These are phyloP conservation scores for Salvia hispanica DNA, from an alignment of 257 asterid genomes.

Conservation along the genomic window DNA sequence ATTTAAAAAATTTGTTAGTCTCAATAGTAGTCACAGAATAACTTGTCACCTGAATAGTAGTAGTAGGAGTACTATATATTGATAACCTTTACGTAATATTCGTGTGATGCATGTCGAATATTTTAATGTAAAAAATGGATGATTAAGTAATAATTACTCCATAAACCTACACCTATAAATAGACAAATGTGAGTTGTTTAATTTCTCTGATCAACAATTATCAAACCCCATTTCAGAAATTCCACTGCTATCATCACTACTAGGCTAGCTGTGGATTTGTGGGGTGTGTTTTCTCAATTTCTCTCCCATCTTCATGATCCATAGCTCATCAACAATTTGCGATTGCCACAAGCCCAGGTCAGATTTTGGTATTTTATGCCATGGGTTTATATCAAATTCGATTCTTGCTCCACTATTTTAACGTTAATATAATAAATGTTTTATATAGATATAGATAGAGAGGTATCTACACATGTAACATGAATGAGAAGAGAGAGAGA, in stretches of 20 bases:
- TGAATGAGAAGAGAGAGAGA: slow-evolving; percentile 10
- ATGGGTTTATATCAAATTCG: slow-evolving; percentile 47
- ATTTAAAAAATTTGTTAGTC: background rate
- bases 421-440: slow-evolving; percentile 15
- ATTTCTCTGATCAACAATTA: slow-evolving; percentile 28
- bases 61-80: slow-evolving; percentile 3
- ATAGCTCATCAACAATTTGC: slow-evolving; percentile 34
- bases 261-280: slow-evolving; percentile 34
- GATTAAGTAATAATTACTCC: background rate
- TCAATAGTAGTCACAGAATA: slow-evolving; percentile 8
- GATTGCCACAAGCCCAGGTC: slow-evolving; percentile 67
- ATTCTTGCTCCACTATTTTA: slow-evolving; percentile 33
- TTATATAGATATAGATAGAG: background rate
- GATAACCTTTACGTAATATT: slow-evolving; percentile 2
- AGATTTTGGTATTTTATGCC: slow-evolving; percentile 49
- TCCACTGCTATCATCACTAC: slow-evolving; percentile 38
- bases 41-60: slow-evolving; percentile 6
- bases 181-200: background rate
- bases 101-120: slow-evolving; percentile 29
- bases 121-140: background rate
- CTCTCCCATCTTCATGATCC: background rate
- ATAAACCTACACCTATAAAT: slow-evolving; percentile 25
- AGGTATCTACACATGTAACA: slow-evolving; percentile 25
- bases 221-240: slow-evolving; percentile 35
- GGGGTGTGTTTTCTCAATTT: slow-evolving; percentile 29